phyloP scores from a whole-genome alignment of 371 early-diverging fungal genomes.

The Lichtheimia corymbifera region DNA sequence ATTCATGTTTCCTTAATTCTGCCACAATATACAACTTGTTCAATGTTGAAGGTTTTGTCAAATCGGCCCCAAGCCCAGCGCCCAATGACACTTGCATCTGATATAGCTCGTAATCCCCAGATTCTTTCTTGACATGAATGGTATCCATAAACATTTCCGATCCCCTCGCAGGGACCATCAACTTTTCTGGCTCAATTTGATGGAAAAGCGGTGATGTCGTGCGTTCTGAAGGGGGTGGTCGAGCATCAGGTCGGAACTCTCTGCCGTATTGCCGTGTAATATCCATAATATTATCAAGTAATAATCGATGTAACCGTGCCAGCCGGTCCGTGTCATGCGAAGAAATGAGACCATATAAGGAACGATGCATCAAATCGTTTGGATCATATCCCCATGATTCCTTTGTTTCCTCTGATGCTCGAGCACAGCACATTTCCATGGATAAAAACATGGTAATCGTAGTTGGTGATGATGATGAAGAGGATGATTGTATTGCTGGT shows the following conservation, averaged over 20 bases:
- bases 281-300: constrained; percentile 42
- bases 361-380: constrained; percentile 45
- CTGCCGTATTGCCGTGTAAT: constrained; percentile 17
- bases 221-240: constrained; percentile 34
- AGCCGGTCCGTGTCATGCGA: constrained; percentile 37
- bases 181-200: constrained; percentile 29
- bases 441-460: constrained; percentile 39
- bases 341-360: constrained; percentile 45
- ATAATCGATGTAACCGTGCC: constrained; percentile 28
- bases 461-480: background rate
- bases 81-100: constrained; percentile 43
- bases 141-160: constrained; percentile 41
- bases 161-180: constrained; percentile 21
- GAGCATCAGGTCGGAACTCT: constrained; percentile 9
- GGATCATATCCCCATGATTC: constrained; percentile 52
- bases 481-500: constrained; percentile 1
- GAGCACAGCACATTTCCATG: constrained; percentile 52
- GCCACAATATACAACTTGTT: constrained; percentile 24
- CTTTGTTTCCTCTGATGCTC: constrained; percentile 49
- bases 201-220: constrained; percentile 34
- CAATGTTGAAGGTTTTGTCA: background rate
- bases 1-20: constrained; percentile 18
- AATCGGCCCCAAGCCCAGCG: constrained; percentile 9
- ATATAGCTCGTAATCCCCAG: constrained; percentile 40
- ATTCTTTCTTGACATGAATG: constrained; percentile 36